Percentiles rank a stretch among this genome's conserved stretches.
Conservation (phyloP, 345 rosid species). For the Sonneratia alba region DNA sequence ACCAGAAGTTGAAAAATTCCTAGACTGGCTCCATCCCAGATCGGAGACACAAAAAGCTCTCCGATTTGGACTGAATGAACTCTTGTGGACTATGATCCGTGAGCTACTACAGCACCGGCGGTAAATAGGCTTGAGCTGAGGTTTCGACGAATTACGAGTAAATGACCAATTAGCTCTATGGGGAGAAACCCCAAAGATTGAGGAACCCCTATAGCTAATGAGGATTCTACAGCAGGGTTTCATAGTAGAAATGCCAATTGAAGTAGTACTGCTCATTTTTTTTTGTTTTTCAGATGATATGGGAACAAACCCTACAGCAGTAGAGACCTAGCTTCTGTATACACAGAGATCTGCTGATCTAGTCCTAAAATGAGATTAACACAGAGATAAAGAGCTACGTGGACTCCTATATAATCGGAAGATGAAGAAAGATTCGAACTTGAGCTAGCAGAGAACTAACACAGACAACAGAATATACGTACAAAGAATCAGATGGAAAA, state of each 20-base stretch:
- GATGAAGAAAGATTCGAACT: neutral
- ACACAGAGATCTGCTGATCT: conserved; percentile 23
- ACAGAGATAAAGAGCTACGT: conserved; percentile 11
- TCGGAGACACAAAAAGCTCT: conserved; percentile 50
- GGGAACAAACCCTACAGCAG: neutral
- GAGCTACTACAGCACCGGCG: conserved; percentile 22
- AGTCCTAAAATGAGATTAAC: conserved; percentile 13
- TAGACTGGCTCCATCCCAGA: conserved; percentile 35
- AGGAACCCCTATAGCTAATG: conserved; percentile 41
- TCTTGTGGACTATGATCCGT: conserved; percentile 22
- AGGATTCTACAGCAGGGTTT: conserved; percentile 74
- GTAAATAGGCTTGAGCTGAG: conserved; percentile 24
- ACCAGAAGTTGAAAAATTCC: conserved; percentile 16
- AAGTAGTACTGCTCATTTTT: conserved; percentile 44
- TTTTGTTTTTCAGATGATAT: neutral
- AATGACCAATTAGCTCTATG: conserved; percentile 17
- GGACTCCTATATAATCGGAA: neutral
- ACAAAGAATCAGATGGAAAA: neutral
- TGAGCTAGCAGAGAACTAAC: neutral
- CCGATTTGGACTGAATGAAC: conserved; percentile 27
- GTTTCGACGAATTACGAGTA: conserved; percentile 48
- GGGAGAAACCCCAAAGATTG: conserved; percentile 43
- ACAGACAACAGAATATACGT: neutral
- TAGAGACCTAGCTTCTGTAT: conserved; percentile 3
- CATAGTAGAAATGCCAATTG: conserved; percentile 55